Evolutionary conservation across 163 green algal genomes (phyloP), one percentile per base, ranked within the genome.

Genomic region (Scenedesmus sp.): DNA sequence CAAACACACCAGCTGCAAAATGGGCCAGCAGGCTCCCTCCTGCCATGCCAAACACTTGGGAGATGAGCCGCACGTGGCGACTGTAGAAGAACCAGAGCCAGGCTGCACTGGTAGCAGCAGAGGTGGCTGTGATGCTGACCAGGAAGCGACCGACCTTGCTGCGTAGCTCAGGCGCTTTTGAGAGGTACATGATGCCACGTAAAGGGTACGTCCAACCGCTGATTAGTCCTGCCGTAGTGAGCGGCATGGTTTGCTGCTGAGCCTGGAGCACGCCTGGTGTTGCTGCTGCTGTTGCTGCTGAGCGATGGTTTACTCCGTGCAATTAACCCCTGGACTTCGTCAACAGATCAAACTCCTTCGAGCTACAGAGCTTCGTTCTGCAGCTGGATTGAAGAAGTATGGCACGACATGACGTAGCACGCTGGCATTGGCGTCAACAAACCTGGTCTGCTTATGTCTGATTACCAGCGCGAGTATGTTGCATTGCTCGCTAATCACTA

Each of bases 41-140:
- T 86, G 49, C 81, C 65, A 76, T 76, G 65, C 81, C 81, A 35
- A 86, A 86, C 13, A 72, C 12, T n/a, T 46, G 33, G 12, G 44
- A 72, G 26, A 86, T 42, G 12, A 86, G 46, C 81, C 49, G 59
- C 37, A 86, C 81, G 18, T 86, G 81, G 81, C 81, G 65, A 10
- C 24, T 76, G 65, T 76, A 76, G 65, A 76, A 76, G 65, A 76
- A 76, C 30, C 30, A 76, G 0, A 86, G 81, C 81, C 81, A 86
- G 13, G 46, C 81, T 49, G 46, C 33, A 30, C 46, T 72, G 33
- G 81, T 72, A 35, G 81, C 81, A 73, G 81, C 81, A 73, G 81
- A 86, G n/a, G 81, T 86, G 20, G 81, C 81, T 86, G 81, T 86
- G 30, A 86, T 59, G 37, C 81, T 72, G 30, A 86, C 0, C 7